Conservation (phyloP, 208 protist species). For the Leishmania tarentolae region DNA sequence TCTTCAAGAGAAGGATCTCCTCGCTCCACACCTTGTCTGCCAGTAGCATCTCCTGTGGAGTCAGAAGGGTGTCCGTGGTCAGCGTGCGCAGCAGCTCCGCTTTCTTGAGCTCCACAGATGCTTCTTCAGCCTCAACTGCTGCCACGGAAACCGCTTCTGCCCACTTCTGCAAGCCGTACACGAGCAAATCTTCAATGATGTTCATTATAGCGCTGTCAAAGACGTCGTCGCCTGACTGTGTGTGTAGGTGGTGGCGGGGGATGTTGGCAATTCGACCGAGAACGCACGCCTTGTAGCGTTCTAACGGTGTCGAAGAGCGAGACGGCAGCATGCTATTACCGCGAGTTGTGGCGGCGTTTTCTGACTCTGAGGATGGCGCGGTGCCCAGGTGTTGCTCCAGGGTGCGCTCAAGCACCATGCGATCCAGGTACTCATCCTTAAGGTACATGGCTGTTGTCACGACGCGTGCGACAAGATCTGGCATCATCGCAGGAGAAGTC, state of each 20-base stretch:
- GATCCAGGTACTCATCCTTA: slow-evolving; percentile 90
- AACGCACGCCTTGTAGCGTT: slow-evolving; percentile 33
- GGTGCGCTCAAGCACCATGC: slow-evolving; percentile 70
- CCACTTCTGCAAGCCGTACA: slow-evolving; percentile 35
- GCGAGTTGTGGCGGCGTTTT: not conserved
- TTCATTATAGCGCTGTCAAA: slow-evolving; percentile 82
- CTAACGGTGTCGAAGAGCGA: not conserved
- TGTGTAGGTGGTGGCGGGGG: slow-evolving; percentile 47
- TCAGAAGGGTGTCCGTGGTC: slow-evolving; percentile 37
- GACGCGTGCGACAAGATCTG: slow-evolving; percentile 70
- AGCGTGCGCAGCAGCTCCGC: slow-evolving; percentile 8
- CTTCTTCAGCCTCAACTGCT: slow-evolving; percentile 6
- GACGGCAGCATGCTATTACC: not conserved
- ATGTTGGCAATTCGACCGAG: slow-evolving; percentile 31
- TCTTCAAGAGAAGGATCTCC: slow-evolving; percentile 67
- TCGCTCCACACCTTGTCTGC: slow-evolving; percentile 74
- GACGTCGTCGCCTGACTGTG: slow-evolving; percentile 58
- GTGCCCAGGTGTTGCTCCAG: slow-evolving; percentile 28
- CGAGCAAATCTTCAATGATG: slow-evolving; percentile 69
- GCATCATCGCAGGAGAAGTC: slow-evolving; percentile 23
- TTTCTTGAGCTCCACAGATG: slow-evolving; percentile 17
- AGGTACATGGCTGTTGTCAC: slow-evolving; percentile 63
- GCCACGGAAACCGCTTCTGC: slow-evolving; percentile 10
- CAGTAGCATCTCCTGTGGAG: slow-evolving; percentile 54
- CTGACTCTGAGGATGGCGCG: slow-evolving; percentile 1